Conservation (phyloP, 352 stramenopile genomes). For the Pythium folliculosum region DNA sequence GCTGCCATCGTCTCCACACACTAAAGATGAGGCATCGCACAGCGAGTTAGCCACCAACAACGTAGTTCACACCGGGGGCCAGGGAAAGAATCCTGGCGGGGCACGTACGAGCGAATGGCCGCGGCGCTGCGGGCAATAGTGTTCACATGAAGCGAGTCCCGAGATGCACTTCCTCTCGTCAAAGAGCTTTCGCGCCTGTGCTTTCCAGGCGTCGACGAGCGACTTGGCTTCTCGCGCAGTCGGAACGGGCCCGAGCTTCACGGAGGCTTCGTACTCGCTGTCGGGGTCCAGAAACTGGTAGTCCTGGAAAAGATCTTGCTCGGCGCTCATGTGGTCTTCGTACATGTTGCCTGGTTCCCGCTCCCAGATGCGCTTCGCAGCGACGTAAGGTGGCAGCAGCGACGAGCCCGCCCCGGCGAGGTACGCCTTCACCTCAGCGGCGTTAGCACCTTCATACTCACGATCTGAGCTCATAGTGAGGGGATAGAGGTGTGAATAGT, state of each 20-base stretch:
- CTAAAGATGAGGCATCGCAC: no score
- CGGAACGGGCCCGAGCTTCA: conserved; percentile 69
- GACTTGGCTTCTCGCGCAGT: conserved; percentile 42
- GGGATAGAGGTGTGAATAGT: no score
- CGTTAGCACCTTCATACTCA: conserved; percentile 52
- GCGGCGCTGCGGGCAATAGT: conserved; percentile 67
- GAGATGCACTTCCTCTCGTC: conserved; percentile 53
- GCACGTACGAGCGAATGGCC: conserved; percentile 71
- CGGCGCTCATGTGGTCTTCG: conserved; percentile 73
- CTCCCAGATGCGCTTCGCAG: conserved; percentile 67
- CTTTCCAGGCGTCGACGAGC: conserved; percentile 70
- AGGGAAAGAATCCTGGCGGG: no score
- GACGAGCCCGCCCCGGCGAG: conserved; percentile 44
- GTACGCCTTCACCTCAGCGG: conserved; percentile 49
- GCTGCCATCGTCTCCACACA: conserved; percentile 66
- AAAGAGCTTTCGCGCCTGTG: conserved; percentile 49
- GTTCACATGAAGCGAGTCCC: conserved; percentile 41
- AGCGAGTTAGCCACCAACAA: no score
- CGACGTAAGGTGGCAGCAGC: conserved; percentile 57
- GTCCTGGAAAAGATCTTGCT: conserved; percentile 86
- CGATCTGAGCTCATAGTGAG: conserved; percentile 60
- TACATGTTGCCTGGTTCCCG: conserved; percentile 82
- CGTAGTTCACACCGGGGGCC: no score
- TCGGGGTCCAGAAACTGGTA: conserved; percentile 84
- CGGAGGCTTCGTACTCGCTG: conserved; percentile 69